phyloP scores from a whole-genome alignment of 441 rosid genomes.

The Populus hybrid region DNA sequence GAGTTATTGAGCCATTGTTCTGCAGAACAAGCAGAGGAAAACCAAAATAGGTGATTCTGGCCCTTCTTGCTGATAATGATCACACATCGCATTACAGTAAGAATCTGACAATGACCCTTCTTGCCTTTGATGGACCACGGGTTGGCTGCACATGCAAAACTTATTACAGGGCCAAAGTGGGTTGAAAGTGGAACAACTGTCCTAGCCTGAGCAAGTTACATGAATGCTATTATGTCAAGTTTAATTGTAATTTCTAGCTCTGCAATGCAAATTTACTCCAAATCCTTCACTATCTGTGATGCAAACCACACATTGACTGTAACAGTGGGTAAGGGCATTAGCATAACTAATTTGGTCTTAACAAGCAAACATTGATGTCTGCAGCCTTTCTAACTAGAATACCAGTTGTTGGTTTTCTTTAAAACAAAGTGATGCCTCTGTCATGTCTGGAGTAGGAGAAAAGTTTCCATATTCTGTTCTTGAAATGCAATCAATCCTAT shows the following conservation, averaged over 20 bases:
- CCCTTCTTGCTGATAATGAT: neutral
- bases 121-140: neutral
- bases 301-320: neutral
- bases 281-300: neutral
- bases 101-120: neutral
- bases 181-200: neutral
- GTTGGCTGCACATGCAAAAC: slow-evolving; percentile 9
- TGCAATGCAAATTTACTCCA: neutral
- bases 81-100: neutral
- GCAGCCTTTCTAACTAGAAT: slow-evolving; percentile 13
- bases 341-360: slow-evolving; percentile 6
- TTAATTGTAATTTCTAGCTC: neutral
- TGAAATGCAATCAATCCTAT: slow-evolving; percentile 10
- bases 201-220: neutral
- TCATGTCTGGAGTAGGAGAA: slow-evolving; percentile 15
- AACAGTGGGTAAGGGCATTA: slow-evolving; percentile 1
- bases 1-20: neutral
- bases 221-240: neutral
- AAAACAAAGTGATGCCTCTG: slow-evolving; percentile 27
- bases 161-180: neutral
- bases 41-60: neutral
- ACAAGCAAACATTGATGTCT: slow-evolving; percentile 3
- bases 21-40: neutral
- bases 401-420: slow-evolving; percentile 18
- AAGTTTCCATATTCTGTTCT: slow-evolving; percentile 24